These are phyloP conservation scores for Mycena latifolia DNA, from an alignment of 768 basidiomycete genomes.

Conservation along the genomic window DNA sequence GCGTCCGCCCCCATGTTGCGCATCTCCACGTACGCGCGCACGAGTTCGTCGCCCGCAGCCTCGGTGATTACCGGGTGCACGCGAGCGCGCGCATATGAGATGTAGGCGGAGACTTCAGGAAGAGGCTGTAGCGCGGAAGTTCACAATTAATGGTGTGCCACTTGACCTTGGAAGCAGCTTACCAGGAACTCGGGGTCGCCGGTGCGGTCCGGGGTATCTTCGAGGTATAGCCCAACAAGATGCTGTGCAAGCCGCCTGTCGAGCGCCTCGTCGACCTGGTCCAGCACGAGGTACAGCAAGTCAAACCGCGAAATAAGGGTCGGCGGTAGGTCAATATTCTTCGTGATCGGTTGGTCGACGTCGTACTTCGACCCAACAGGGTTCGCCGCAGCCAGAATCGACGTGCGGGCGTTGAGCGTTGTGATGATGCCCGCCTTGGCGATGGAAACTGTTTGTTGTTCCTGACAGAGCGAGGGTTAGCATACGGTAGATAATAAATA, in stretches of 20 bases:
- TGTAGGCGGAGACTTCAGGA: conserved; percentile 92
- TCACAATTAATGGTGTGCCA: neutral
- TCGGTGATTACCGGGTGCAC: conserved; percentile 91
- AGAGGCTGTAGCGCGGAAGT: conserved; percentile 69
- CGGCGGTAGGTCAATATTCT: conserved; percentile 97
- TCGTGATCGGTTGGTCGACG: conserved; percentile 89
- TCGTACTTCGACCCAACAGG: conserved; percentile 97
- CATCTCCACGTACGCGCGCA: conserved; percentile 92
- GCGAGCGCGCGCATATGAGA: conserved; percentile 90
- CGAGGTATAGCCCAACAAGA: conserved; percentile 92
- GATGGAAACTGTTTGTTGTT: conserved; percentile 99
- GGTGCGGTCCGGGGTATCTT: conserved; percentile 81
- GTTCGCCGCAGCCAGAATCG: conserved; percentile 97
- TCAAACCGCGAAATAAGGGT: conserved; percentile 99
- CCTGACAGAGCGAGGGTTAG: conserved; percentile 59
- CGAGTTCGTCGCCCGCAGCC: conserved; percentile 86
- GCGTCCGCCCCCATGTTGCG: conserved; percentile 93
- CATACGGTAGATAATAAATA: neutral
- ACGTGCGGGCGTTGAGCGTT: conserved; percentile 97
- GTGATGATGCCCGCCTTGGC: conserved; percentile 99
- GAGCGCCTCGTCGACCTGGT: conserved; percentile 90
- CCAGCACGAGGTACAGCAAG: conserved; percentile 93
- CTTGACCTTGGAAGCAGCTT: conserved; percentile 41
- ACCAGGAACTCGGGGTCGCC: conserved; percentile 82
- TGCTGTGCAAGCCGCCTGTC: conserved; percentile 93